Conservation (phyloP, 1,284 basidiomycete genomes). For the Fomitopsis betulina region DNA sequence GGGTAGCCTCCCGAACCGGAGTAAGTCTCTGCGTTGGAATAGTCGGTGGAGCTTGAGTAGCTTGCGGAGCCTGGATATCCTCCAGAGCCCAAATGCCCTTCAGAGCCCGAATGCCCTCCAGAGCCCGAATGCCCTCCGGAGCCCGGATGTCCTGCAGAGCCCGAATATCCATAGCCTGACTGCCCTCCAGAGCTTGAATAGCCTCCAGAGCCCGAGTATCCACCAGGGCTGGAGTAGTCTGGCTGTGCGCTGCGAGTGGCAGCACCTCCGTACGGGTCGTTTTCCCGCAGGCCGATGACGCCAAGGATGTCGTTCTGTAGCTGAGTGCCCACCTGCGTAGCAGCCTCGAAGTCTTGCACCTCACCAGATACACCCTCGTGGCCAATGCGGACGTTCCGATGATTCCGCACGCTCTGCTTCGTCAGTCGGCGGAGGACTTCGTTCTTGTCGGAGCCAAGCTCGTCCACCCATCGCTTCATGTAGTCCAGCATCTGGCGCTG, state of each 20-base stretch:
- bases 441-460: conserved; percentile 46
- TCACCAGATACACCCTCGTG: conserved; percentile 47
- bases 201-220: background rate
- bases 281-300: conserved; percentile 6
- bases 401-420: conserved; percentile 65
- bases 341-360: conserved; percentile 38
- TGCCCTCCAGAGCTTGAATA: background rate
- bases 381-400: conserved; percentile 64
- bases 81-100: background rate
- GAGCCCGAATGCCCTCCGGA: background rate
- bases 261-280: conserved; percentile 6
- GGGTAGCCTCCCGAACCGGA: background rate
- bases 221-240: background rate
- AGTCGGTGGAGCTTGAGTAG: no score
- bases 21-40: no score
- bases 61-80: background rate
- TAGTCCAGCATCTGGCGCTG: conserved; percentile 77
- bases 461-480: conserved; percentile 58
- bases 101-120: background rate
- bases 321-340: conserved; percentile 41
- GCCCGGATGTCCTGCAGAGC: background rate
- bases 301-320: conserved; percentile 40
- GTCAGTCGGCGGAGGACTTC: conserved; percentile 58
- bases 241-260: conserved; percentile 6
- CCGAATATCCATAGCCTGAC: background rate